A percentile compares a stretch with the other conserved stretches of the same genome.
Evolutionary conservation across 306 rosid species (phyloP).

Genomic region (Erythrophleum fordii): DNA sequence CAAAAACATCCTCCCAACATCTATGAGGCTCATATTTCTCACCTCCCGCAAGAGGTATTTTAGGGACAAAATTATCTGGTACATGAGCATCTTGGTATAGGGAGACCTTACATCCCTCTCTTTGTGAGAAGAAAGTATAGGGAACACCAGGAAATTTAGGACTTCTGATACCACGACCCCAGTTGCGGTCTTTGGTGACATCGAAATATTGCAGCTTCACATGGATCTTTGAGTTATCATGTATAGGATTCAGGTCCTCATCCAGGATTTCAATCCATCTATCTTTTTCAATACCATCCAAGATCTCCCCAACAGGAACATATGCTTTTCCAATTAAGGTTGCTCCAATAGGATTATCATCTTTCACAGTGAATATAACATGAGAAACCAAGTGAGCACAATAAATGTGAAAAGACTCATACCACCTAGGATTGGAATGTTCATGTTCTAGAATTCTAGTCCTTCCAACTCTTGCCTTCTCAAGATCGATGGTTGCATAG

Average conservation of each 20-base stretch:
- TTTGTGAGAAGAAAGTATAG: conserved; percentile 67
- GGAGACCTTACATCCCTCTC: conserved; percentile 68
- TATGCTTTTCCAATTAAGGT: conserved; percentile 75
- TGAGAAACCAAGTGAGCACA: conserved; percentile 69
- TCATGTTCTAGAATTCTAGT: conserved; percentile 69
- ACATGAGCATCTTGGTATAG: conserved; percentile 80
- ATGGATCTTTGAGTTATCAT: conserved; percentile 63
- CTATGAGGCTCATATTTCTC: conserved; percentile 57
- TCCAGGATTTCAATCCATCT: conserved; percentile 70
- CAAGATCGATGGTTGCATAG: conserved; percentile 76
- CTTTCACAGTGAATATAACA: conserved; percentile 73
- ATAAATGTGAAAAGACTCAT: conserved; percentile 75
- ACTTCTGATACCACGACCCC: conserved; percentile 66
- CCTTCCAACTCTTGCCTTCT: conserved; percentile 84
- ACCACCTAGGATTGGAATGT: conserved; percentile 65
- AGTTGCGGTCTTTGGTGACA: conserved; percentile 58
- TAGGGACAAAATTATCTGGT: conserved; percentile 71
- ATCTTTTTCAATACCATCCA: conserved; percentile 67
- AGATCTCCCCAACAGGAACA: conserved; percentile 63
- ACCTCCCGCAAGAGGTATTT: conserved; percentile 69
- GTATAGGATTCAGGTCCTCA: conserved; percentile 53
- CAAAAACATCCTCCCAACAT: conserved; percentile 83
- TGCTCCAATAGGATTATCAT: conserved; percentile 81
- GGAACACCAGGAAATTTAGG: conserved; percentile 79
- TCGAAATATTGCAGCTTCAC: conserved; percentile 73